A percentile compares a stretch with the other conserved stretches of the same genome.
Evolutionary conservation across 345 rosid species (phyloP).

Genomic region (Lepidium aucheri): DNA sequence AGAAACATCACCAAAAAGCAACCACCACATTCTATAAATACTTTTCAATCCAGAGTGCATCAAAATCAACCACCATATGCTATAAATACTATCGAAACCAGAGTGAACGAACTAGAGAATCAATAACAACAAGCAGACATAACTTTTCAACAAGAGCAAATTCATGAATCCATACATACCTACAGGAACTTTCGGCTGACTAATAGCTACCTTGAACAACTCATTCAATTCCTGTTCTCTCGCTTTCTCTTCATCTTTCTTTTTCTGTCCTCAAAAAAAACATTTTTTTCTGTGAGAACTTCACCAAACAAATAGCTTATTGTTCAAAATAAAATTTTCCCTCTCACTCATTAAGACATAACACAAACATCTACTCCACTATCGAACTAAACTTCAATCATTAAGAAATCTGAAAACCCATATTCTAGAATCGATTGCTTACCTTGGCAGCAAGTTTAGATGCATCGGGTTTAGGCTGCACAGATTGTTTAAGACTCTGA

Average conservation of each 20-base stretch:
- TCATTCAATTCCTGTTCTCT: constrained; percentile 92
- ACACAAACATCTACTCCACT: not conserved
- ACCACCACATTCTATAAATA: not conserved
- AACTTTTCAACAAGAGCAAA: too few relatives aligned
- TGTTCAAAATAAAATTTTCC: not conserved
- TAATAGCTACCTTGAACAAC: constrained; percentile 82
- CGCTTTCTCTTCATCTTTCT: constrained; percentile 96
- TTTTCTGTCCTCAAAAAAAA: constrained; percentile 48
- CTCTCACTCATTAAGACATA: not conserved
- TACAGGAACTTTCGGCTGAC: constrained; percentile 87
- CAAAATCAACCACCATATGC: not conserved
- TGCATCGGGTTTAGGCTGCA: constrained; percentile 68
- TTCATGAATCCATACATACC: constrained; percentile 34
- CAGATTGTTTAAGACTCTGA: constrained; percentile 71
- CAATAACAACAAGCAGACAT: not conserved
- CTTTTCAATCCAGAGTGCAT: not conserved
- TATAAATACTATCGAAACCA: not conserved
- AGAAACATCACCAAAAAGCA: not conserved
- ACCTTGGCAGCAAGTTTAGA: constrained; percentile 77
- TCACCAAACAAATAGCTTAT: not conserved
- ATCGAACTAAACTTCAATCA: not conserved
- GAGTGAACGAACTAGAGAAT: not conserved
- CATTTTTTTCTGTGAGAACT: not conserved
- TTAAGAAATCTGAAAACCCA: not conserved
- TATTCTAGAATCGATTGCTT: not conserved